Base-by-base conservation (phyloP, 2,329 filamentous ascomycete species). In the Trichocomaceae sp. region DNA sequence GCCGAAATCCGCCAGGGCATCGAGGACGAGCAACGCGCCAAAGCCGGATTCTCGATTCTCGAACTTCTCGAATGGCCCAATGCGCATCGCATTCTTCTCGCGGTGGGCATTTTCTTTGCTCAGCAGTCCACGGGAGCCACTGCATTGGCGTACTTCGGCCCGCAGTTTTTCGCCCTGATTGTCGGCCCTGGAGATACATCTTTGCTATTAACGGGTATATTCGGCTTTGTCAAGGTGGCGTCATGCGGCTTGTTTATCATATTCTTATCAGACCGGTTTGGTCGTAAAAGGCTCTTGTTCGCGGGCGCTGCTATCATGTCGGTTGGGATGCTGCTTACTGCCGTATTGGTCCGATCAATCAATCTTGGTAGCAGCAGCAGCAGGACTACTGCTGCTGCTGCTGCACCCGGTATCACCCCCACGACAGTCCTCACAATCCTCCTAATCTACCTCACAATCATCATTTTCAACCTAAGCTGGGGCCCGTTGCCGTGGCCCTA, bases 61-160 rank as follows among this genome's bases (percentile, higher is more conserved):
- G 79, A 80, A 58, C 67, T 81, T 1, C 63, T 80, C 15, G 68
- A 76, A 55, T 52, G 67, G 5, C 73, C 76, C 15, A 78, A 79
- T 57, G 64, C 74, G 54, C 73, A 69, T 50, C 72, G 75, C 1
- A 64, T 78, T 2, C 58, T 72, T 29, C 69, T 75, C 3, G 77
- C 72, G 0, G 72, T 75, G 44, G 70, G 71, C 0, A 66, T 81
- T 47, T 81, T 82, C 60, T 70, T 75, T 1, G 75, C 76, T 0
- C 78, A 80, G 58, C 77, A 80, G 56, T 76, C 78, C 3, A 81
- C 78, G 1, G 79, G 78, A 1, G 77, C 78, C 5, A 81, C 78
- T 0, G 78, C 79, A 0, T 74, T 81, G 59, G 78, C 78, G 12
- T 80, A 80, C 64, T 81, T 79, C 52, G 77, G 76, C 0, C 78